Conservation (phyloP, 768 basidiomycete species). For the Panaeolus cyanescens region DNA sequence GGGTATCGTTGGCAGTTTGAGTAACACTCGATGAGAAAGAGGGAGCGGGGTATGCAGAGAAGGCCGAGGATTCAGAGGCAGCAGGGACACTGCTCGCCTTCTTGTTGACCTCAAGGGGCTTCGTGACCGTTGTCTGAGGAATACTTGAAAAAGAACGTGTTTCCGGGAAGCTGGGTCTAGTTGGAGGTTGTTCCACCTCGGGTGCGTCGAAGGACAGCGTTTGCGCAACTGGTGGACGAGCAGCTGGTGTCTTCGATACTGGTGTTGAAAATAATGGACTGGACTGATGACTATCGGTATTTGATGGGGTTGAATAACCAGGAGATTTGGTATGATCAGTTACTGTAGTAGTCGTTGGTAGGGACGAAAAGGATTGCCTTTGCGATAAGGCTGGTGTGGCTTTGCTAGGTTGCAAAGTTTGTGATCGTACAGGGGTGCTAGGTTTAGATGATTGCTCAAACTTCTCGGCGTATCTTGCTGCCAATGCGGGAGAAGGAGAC, state of each 20-base stretch:
- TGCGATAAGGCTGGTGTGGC: background rate
- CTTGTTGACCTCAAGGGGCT: conserved; percentile 3
- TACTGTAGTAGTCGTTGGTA: background rate
- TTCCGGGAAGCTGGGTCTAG: background rate
- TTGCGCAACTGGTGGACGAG: conserved; percentile 8
- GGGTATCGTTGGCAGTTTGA: conserved; percentile 12
- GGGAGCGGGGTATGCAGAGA: background rate
- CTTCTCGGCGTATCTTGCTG: conserved; percentile 9
- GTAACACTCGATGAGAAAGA: conserved; percentile 1
- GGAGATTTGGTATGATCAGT: background rate
- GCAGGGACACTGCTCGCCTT: background rate
- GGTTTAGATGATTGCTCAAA: conserved; percentile 1
- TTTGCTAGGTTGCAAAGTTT: conserved; percentile 4
- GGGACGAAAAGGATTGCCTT: conserved; percentile 7
- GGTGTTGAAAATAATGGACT: background rate
- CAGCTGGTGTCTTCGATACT: background rate
- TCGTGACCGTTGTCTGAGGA: background rate
- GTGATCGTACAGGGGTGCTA: background rate
- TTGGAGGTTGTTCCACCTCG: background rate
- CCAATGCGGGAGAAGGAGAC: conserved; percentile 5
- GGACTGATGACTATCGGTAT: background rate
- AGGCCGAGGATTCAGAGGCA: background rate
- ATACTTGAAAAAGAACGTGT: background rate
- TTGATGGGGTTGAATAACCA: background rate
- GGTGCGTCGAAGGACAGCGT: conserved; percentile 7